phyloP scores from a whole-genome alignment of 1,284 basidiomycete genomes.

The Trichosporon faecale region DNA sequence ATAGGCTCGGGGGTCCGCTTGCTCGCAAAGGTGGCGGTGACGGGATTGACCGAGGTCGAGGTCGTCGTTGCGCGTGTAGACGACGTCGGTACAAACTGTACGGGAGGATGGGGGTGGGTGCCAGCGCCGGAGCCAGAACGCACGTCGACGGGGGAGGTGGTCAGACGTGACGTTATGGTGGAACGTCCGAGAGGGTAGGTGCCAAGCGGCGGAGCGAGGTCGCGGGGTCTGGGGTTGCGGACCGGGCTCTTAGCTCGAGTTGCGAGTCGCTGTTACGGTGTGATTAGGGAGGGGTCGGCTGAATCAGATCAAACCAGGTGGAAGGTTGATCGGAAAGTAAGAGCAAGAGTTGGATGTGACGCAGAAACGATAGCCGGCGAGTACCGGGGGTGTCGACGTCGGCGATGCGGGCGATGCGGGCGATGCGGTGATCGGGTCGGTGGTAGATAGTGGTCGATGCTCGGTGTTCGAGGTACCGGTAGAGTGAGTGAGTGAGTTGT shows the following conservation, averaged over 20 bases:
- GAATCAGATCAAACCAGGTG: background rate
- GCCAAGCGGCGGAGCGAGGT: background rate
- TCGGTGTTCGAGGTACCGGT: background rate
- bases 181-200: constrained; percentile 4
- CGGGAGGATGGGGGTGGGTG: background rate
- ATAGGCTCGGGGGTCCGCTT: background rate
- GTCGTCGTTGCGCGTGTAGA: background rate
- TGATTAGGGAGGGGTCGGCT: background rate
- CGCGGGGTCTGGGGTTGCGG: background rate
- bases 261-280: background rate
- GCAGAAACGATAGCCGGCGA: background rate
- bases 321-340: background rate
- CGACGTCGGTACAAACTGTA: constrained; percentile 1
- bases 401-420: background rate
- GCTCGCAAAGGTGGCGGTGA: constrained; percentile 9
- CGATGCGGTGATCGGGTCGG: background rate
- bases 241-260: background rate
- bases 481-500: background rate
- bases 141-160: constrained; percentile 1
- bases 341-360: background rate
- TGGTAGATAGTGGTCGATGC: background rate
- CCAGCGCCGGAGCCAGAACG: constrained; percentile 9
- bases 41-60: constrained; percentile 4
- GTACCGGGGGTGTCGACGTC: background rate
- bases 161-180: constrained; percentile 11